These are phyloP conservation scores for Trapa bicornis DNA, from an alignment of 345 rosid species.

Conservation along the genomic window DNA sequence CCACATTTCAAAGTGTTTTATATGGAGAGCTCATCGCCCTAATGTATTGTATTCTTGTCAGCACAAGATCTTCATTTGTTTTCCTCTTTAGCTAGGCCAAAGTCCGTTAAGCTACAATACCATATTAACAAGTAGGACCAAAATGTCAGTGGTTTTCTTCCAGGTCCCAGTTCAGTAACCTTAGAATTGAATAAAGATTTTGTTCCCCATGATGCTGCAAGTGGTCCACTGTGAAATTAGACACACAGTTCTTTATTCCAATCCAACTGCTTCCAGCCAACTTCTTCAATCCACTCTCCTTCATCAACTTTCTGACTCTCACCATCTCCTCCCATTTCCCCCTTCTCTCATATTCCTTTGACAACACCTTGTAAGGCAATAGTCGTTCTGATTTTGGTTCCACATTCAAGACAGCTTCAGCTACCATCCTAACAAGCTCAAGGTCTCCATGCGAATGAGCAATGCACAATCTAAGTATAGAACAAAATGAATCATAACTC, in stretches of 20 bases:
- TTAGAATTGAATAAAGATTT: constrained; percentile 25
- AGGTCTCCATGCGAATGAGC: constrained; percentile 17
- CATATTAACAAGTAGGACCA: too few relatives aligned
- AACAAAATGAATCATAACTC: constrained; percentile 30
- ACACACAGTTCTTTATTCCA: constrained; percentile 25
- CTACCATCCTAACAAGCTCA: constrained; percentile 29
- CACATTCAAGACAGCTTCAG: constrained; percentile 30
- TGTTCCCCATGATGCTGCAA: constrained; percentile 42
- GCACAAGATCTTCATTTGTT: constrained; percentile 31
- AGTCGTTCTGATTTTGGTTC: constrained; percentile 27
- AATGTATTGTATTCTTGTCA: constrained; percentile 48
- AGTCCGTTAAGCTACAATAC: constrained; percentile 17
- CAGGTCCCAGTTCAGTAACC: constrained; percentile 16
- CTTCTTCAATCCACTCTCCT: constrained; percentile 18
- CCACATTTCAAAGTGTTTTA: not conserved
- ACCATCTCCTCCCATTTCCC: constrained; percentile 56
- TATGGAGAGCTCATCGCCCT: constrained; percentile 25
- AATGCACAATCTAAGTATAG: constrained; percentile 26
- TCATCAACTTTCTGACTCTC: constrained; percentile 33
- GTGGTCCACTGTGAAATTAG: constrained; percentile 30
- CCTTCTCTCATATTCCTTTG: constrained; percentile 38
- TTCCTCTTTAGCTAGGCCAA: constrained; percentile 64
- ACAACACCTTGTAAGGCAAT: constrained; percentile 34
- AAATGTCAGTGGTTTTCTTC: not conserved
- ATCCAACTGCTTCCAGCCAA: constrained; percentile 49